Conservation (phyloP, 345 rosid genomes). For the Populus ilicifolia region DNA sequence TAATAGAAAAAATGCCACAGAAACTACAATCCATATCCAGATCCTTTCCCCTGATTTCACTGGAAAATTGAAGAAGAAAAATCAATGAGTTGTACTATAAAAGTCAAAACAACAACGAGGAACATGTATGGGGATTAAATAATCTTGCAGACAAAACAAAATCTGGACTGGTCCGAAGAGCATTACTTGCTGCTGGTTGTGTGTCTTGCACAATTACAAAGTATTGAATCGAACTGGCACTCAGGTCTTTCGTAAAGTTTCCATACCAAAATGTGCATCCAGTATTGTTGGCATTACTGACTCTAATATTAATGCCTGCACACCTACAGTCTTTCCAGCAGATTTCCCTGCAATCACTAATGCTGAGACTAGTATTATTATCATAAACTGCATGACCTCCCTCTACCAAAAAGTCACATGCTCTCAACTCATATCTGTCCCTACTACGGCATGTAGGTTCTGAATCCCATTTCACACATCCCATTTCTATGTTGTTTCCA, state of each 20-base stretch:
- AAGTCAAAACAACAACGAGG: background rate
- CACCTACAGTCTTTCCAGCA: background rate
- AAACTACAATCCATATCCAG: constrained; percentile 13
- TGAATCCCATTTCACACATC: background rate
- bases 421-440: background rate
- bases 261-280: background rate
- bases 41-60: background rate
- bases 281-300: background rate
- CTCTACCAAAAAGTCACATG: background rate
- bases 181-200: background rate
- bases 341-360: background rate
- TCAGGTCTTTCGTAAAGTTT: background rate
- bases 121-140: background rate
- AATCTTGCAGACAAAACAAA: background rate
- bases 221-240: background rate
- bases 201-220: background rate
- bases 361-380: background rate
- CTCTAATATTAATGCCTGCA: background rate
- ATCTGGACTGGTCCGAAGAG: background rate
- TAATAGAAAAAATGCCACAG: background rate
- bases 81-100: background rate
- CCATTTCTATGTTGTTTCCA: background rate
- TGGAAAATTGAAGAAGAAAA: background rate
- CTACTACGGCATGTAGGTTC: background rate
- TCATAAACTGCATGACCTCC: background rate